Percentiles rank a stretch among this genome's conserved stretches.
Evolutionary conservation across 352 stramenopile species (phyloP).

Genomic region (Phytophthora cactorum): DNA sequence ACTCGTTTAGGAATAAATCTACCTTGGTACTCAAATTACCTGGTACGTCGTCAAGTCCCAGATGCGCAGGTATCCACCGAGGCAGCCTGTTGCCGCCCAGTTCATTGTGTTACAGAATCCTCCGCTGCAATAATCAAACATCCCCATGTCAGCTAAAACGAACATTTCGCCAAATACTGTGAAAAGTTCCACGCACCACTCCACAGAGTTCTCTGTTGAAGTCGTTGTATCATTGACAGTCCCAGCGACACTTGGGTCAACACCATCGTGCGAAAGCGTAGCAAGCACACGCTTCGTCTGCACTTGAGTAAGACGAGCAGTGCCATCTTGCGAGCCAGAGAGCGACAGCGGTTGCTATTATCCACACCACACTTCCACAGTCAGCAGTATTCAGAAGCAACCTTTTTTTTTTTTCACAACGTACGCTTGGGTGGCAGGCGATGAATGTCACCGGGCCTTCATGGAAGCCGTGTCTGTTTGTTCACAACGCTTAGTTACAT

Average conservation of each 20-base stretch:
- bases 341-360: slow-evolving; percentile 91
- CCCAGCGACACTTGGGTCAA: slow-evolving; percentile 48
- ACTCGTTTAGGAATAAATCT: background rate
- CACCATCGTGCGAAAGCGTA: slow-evolving; percentile 79
- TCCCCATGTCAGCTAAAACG: slow-evolving; percentile 6
- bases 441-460: slow-evolving; percentile 93
- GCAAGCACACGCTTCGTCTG: slow-evolving; percentile 94
- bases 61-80: slow-evolving; percentile 95
- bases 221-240: slow-evolving; percentile 57
- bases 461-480: slow-evolving; percentile 78
- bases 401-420: slow-evolving; percentile 17
- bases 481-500: slow-evolving; percentile 10
- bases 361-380: background rate
- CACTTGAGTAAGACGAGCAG: slow-evolving; percentile 93
- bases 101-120: slow-evolving; percentile 95
- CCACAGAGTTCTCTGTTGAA: slow-evolving; percentile 83
- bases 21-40: slow-evolving; percentile 32
- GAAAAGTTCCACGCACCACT: slow-evolving; percentile 61
- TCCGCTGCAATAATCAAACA: slow-evolving; percentile 57
- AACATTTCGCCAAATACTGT: background rate
- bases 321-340: slow-evolving; percentile 94
- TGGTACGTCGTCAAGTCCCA: slow-evolving; percentile 94
- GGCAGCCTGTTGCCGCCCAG: slow-evolving; percentile 95
- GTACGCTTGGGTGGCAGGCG: slow-evolving; percentile 82
- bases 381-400: slow-evolving; percentile 2